These are phyloP conservation scores for Kodamaea plutei DNA, from an alignment of 1,139 yeast species.

Conservation along the genomic window DNA sequence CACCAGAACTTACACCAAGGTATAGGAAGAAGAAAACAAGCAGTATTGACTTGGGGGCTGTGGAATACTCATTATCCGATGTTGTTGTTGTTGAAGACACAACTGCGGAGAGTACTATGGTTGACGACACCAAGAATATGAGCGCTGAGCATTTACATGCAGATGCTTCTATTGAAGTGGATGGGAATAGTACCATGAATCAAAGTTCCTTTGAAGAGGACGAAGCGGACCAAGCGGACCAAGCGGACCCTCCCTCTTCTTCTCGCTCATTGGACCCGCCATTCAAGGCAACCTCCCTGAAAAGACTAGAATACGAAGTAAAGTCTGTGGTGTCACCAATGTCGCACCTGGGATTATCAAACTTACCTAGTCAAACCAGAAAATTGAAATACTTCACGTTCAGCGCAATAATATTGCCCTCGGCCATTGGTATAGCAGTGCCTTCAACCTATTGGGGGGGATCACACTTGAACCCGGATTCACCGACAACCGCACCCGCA, in stretches of 20 bases:
- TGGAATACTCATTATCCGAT: slow-evolving; percentile 1
- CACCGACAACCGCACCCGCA: slow-evolving; percentile 5
- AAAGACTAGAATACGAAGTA: slow-evolving; percentile 6
- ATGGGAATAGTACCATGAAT: not conserved
- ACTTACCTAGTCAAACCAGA: slow-evolving; percentile 8
- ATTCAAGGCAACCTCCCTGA: not conserved
- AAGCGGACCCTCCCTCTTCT: not conserved
- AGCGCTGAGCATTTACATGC: not conserved
- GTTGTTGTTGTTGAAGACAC: too few species aligned
- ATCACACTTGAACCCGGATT: not conserved
- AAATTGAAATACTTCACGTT: slow-evolving; percentile 11
- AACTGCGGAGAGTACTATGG: slow-evolving; percentile 1
- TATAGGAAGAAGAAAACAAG: slow-evolving; percentile 1
- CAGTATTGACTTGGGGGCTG: slow-evolving; percentile 5
- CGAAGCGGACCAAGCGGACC: not conserved
- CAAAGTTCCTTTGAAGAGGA: too few species aligned
- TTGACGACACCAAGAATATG: not conserved
- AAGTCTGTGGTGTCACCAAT: slow-evolving; percentile 9
- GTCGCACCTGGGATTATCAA: too few species aligned
- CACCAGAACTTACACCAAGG: slow-evolving; percentile 5
- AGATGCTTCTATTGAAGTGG: slow-evolving; percentile 1
- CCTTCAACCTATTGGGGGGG: slow-evolving; percentile 11
- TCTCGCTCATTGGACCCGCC: slow-evolving; percentile 3
- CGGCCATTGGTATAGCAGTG: slow-evolving; percentile 10
- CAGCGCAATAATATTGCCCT: slow-evolving; percentile 12